Evolutionary conservation across 2,329 filamentous ascomycete genomes (phyloP), one percentile per base, ranked within the genome.

Genomic region (Talaromyces sp.): DNA sequence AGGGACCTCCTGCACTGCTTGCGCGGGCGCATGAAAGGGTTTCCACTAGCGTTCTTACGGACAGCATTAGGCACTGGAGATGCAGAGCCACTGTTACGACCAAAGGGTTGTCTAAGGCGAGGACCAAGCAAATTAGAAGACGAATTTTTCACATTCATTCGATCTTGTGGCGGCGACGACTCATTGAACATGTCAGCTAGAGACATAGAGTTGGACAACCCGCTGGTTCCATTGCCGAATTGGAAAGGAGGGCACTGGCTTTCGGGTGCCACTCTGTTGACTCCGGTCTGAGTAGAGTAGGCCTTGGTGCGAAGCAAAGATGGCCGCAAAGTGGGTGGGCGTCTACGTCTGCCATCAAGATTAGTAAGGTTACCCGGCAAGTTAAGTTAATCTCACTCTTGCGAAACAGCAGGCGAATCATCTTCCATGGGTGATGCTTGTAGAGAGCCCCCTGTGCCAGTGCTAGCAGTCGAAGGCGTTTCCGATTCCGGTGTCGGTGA

Each of bases 1-100:
- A 97, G 82, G 27, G 94, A 96, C 69, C 95, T 89, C 67, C 95
- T 89, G 74, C 94, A 94, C 76, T 95, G 91, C 74, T 96, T 96
- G 69, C 93, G 87, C 52, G 91, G 91, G 67, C 92, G 88, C 71
- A 88, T 82, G 69, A 90, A 86, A 64, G 86, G 90, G 76, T 89
- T 93, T 41, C 65, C 65, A 35, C 57, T 59, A 58, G 86, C 90
- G 73, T 82, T 85, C 69, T 93, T 92, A 68, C 93, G 88, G 64
- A 89, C 80, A n/a, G 65, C 65, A 64, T 45, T 64, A 70, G 94
- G 90, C 66, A 82, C 83, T 66, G 84, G 84, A 67, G 90, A 85
- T 39, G 93, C 93, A 15, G 93, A 96, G 45, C 89, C 92, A 78
- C 87, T 91, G 67, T 86, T 87, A 68, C 87, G 84, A 61, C 81